These are phyloP conservation scores for Epicoccum sorghinum DNA, from an alignment of 2,329 filamentous ascomycete species.

Conservation along the genomic window DNA sequence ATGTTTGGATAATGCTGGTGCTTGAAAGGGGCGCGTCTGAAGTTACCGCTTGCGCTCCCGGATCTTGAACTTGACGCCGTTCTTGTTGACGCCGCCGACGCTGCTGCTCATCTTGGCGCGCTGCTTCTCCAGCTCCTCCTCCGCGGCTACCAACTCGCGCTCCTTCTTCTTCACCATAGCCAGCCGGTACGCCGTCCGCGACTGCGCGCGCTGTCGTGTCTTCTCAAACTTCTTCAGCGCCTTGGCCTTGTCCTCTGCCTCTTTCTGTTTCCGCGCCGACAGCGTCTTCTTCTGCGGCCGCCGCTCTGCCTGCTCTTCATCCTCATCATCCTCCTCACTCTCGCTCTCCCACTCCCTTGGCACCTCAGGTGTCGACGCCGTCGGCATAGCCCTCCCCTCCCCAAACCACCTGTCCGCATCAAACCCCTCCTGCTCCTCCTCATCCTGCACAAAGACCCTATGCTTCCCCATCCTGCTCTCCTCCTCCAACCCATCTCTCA, in stretches of 20 bases:
- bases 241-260: conserved; percentile 34
- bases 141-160: conserved; percentile 60
- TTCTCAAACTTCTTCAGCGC: conserved; percentile 45
- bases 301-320: conserved; percentile 23
- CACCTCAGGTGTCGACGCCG: conserved; percentile 26
- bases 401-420: conserved; percentile 50
- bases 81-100: conserved; percentile 67
- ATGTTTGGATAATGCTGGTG: not conserved
- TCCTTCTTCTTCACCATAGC: conserved; percentile 61
- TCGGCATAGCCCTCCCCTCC: conserved; percentile 33
- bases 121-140: conserved; percentile 64
- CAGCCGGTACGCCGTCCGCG: conserved; percentile 57
- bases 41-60: conserved; percentile 66
- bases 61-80: conserved; percentile 68
- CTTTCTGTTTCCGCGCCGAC: conserved; percentile 42
- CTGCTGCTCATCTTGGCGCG: conserved; percentile 66
- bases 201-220: conserved; percentile 56
- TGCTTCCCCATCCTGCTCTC: conserved; percentile 34
- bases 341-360: conserved; percentile 33
- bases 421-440: conserved; percentile 50
- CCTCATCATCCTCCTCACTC: conserved; percentile 28
- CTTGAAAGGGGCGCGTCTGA: not conserved
- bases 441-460: conserved; percentile 51
- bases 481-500: conserved; percentile 36
- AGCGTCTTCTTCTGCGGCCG: conserved; percentile 26